These are phyloP conservation scores for Starmerella etchellsii DNA, from an alignment of 805 yeast genomes.

Conservation along the genomic window DNA sequence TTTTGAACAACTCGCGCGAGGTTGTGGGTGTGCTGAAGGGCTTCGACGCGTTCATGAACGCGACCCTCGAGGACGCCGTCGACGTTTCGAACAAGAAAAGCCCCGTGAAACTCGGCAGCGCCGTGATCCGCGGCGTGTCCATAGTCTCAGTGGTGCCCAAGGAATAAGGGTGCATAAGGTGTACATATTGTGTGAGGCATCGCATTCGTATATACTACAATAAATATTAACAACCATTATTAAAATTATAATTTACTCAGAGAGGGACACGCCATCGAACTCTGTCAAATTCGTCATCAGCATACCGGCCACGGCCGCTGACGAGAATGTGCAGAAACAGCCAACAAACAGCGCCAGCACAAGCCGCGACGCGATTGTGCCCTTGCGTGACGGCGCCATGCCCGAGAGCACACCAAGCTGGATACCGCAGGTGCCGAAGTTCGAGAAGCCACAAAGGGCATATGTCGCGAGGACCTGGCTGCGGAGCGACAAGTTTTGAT, in stretches of 20 bases:
- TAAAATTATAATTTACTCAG: background rate
- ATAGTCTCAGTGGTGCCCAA: conserved; percentile 45
- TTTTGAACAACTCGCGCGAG: conserved; percentile 65
- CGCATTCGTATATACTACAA: too few species aligned
- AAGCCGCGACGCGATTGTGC: conserved; percentile 36
- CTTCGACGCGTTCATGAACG: conserved; percentile 64
- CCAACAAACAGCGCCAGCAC: conserved; percentile 42
- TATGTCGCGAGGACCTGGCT: conserved; percentile 46
- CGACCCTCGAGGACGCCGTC: conserved; percentile 58
- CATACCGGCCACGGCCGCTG: conserved; percentile 54
- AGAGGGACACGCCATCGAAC: conserved; percentile 12
- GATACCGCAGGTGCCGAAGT: conserved; percentile 49
- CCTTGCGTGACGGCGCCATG: conserved; percentile 39
- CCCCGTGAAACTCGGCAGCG: conserved; percentile 48
- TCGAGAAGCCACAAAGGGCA: conserved; percentile 51
- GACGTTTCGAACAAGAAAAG: conserved; percentile 44
- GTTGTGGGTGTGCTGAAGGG: conserved; percentile 77
- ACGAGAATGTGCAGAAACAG: conserved; percentile 39
- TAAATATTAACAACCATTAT: background rate
- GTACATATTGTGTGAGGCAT: too few species aligned
- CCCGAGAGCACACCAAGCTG: conserved; percentile 48
- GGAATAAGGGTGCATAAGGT: too few species aligned
- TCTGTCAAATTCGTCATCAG: conserved; percentile 37
- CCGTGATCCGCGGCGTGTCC: conserved; percentile 64
- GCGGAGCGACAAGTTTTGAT: conserved; percentile 37